phyloP scores from a whole-genome alignment of 805 yeast genomes.

The Yamadazyma takamatsuzukensis region DNA sequence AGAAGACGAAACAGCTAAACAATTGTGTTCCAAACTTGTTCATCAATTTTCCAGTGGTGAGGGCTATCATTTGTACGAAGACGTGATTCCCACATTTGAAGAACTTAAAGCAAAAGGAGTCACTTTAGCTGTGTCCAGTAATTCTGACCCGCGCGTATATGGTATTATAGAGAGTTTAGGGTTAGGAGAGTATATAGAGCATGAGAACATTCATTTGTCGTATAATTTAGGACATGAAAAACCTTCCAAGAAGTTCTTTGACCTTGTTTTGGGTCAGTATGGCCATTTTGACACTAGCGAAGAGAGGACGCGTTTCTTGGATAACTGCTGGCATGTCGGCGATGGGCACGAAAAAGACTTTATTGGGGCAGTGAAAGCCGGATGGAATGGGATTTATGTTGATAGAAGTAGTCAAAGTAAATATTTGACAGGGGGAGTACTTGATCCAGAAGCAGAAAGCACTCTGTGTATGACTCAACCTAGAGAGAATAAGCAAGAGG shows the following conservation, averaged over 20 bases:
- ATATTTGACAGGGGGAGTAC: conserved; percentile 11
- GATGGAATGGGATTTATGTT: conserved; percentile 58
- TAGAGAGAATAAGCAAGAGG: conserved; percentile 4
- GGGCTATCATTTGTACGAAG: conserved; percentile 54
- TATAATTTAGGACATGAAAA: conserved; percentile 55
- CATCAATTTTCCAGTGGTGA: conserved; percentile 45
- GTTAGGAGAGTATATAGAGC: conserved; percentile 37
- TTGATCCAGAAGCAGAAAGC: conserved; percentile 10
- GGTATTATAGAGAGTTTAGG: conserved; percentile 45
- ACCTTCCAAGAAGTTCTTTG: conserved; percentile 50
- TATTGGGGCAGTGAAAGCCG: conserved; percentile 48
- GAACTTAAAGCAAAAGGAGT: conserved; percentile 27
- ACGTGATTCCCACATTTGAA: conserved; percentile 46
- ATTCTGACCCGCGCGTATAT: conserved; percentile 58
- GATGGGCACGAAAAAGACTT: conserved; percentile 57
- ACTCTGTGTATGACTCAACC: conserved; percentile 12
- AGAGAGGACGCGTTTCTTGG: conserved; percentile 13
- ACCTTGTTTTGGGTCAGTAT: too few relatives aligned
- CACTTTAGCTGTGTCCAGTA: conserved; percentile 47
- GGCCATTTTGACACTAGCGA: background rate
- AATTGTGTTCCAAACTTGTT: conserved; percentile 45
- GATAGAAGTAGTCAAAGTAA: conserved; percentile 36
- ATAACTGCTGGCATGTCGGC: conserved; percentile 60
- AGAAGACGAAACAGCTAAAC: conserved; percentile 19
- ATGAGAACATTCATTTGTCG: conserved; percentile 43